Evolutionary conservation across 805 yeast genomes (phyloP), one percentile per base, ranked within the genome.

Genomic region (Ogataea neopini): DNA sequence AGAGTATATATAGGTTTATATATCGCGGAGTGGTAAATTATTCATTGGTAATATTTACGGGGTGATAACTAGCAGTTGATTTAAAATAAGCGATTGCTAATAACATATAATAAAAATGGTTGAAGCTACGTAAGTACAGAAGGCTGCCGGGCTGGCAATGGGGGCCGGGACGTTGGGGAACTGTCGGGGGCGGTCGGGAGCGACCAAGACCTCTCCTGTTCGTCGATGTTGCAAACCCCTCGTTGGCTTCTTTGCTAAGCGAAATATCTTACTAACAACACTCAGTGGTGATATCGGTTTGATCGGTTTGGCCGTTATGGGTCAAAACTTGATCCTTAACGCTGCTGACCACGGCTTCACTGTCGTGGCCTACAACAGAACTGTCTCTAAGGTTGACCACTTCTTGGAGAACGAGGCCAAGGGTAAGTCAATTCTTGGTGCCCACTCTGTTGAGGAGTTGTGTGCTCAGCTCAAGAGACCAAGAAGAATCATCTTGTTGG

Each of bases 261-360:
- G n/a, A n/a, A n/a, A n/a, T n/a, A n/a, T n/a, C n/a, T n/a, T 47
- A 44, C 60, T 56, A 52, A 51, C 58, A 38, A 8, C 15, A 6
- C 32, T 11, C 61, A 83, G 88, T 70, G 94, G 92, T 80, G 99
- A 92, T 84, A 84, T 92, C 73, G 99, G 97, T 74, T 88, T 92
- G 72, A 91, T 94, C 68, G 99, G 99, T 71, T 82, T 92, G 81
- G 99, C 99, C 86, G 99, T 92, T 61, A 92, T 92, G 99, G 99
- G 99, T 75, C 96, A 88, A 80, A 92, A 92, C 83, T 79, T 92
- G 81, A 89, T 92, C 71, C 81, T 92, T 60, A 92, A 92, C 75
- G 96, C 95, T 67, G 99, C 99, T 61, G 99, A 92, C 80, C 96
- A 92, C 77, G 97, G 97, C 50, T 92, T 81, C 80, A 89, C 96